These are phyloP conservation scores for Tulasnella sp. DNA, from an alignment of 768 basidiomycete genomes.

Conservation along the genomic window DNA sequence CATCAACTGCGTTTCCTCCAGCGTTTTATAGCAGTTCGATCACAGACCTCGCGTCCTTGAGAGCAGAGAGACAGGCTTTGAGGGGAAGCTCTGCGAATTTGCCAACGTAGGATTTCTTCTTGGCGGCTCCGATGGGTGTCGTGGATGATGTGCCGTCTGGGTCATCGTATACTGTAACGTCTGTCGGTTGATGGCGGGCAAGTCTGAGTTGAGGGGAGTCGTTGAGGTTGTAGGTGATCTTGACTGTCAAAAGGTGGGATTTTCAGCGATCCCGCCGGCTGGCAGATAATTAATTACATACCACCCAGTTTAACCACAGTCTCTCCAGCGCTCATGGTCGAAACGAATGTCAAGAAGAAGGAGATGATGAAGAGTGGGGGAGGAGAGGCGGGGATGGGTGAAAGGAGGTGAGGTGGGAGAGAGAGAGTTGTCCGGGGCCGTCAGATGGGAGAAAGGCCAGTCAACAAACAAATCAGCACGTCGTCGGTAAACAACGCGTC, in stretches of 20 bases:
- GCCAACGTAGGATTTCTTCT: conserved; percentile 9
- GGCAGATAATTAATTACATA: conserved; percentile 5
- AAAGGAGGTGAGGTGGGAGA: neutral
- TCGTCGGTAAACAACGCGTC: conserved; percentile 2
- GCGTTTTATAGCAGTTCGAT: neutral
- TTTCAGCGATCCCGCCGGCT: neutral
- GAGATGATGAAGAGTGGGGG: neutral
- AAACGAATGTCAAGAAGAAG: neutral
- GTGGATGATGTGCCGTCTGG: neutral
- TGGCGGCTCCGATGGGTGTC: neutral
- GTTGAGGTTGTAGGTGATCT: conserved; percentile 20
- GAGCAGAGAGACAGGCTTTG: neutral
- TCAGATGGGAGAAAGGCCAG: neutral
- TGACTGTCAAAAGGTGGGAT: neutral
- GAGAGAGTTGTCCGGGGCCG: neutral
- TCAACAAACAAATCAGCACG: neutral
- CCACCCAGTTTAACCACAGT: neutral
- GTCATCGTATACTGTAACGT: conserved; percentile 6
- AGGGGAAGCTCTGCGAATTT: conserved; percentile 12
- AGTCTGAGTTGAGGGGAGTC: conserved; percentile 14
- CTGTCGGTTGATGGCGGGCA: conserved; percentile 1
- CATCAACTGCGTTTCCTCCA: neutral
- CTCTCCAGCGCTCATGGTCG: conserved; percentile 7
- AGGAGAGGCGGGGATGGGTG: neutral
- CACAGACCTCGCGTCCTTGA: conserved; percentile 12